These are phyloP conservation scores for Glomus cerebriforme DNA, from an alignment of 192 early-diverging fungal genomes.

Conservation along the genomic window DNA sequence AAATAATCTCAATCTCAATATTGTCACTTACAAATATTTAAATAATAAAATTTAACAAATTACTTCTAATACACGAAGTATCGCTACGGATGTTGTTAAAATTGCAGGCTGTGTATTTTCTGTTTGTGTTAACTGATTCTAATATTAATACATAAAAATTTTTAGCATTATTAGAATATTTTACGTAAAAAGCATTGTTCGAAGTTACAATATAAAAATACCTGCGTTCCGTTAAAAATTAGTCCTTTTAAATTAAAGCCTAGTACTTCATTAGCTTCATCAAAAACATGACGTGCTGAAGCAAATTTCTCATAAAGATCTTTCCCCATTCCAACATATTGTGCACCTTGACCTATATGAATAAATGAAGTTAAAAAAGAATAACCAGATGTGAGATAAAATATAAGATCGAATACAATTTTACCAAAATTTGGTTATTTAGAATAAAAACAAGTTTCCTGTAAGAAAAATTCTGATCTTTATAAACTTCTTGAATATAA, in stretches of 20 bases:
- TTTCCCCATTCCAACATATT: conserved; percentile 90
- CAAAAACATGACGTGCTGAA: conserved; percentile 78
- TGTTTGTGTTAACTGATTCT: conserved; percentile 61
- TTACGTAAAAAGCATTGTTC: neutral
- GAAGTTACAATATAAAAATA: conserved; percentile 23
- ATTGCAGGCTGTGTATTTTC: conserved; percentile 92
- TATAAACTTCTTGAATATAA: neutral
- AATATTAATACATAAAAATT: neutral
- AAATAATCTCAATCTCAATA: neutral
- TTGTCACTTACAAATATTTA: neutral
- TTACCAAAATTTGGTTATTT: neutral
- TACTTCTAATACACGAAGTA: conserved; percentile 79
- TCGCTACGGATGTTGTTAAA: conserved; percentile 86
- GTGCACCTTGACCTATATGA: conserved; percentile 71
- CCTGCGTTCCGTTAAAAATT: conserved; percentile 87
- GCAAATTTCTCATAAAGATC: conserved; percentile 80
- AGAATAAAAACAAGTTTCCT: neutral
- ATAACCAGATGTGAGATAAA: too few species aligned
- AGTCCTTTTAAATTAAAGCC: conserved; percentile 68
- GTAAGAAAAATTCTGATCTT: neutral
- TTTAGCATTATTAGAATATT: neutral
- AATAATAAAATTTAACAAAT: neutral
- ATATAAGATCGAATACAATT: neutral
- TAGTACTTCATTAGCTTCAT: conserved; percentile 88
- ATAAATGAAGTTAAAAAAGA: too few species aligned